phyloP scores from a whole-genome alignment of 2,329 filamentous ascomycete genomes.

The Thelonectria rubi region DNA sequence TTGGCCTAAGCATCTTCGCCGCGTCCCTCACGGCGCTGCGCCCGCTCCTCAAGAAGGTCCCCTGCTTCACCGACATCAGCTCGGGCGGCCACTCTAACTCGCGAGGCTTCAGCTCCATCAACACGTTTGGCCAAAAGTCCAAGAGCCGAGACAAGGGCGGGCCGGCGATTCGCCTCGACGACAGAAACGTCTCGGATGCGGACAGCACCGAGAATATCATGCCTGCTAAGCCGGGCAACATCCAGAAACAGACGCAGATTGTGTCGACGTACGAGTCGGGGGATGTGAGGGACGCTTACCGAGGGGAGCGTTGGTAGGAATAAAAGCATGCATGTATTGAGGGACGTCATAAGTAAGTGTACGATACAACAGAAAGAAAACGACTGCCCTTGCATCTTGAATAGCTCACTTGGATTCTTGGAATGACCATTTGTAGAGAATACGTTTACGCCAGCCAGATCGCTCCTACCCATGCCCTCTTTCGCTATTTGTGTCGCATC shows the following conservation, averaged over 20 bases:
- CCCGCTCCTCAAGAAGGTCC: slow-evolving; percentile 18
- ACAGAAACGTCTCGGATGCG: slow-evolving; percentile 1
- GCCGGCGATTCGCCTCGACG: slow-evolving; percentile 14
- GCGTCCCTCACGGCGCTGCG: slow-evolving; percentile 17
- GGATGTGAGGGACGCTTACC: neutral
- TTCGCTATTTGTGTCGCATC: too few species aligned
- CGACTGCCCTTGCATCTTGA: too few species aligned
- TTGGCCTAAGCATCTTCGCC: slow-evolving; percentile 8
- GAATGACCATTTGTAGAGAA: too few species aligned
- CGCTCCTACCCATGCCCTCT: too few species aligned
- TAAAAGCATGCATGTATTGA: too few species aligned
- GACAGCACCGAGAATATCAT: slow-evolving; percentile 23
- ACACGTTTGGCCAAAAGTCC: neutral
- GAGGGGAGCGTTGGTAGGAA: too few species aligned
- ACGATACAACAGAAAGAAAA: too few species aligned
- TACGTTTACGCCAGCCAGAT: too few species aligned
- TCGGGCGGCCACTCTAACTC: neutral
- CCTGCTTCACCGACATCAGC: slow-evolving; percentile 9
- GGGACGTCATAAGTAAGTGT: too few species aligned
- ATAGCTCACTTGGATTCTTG: too few species aligned
- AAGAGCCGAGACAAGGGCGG: neutral
- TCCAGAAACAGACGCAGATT: slow-evolving; percentile 3
- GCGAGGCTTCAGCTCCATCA: neutral
- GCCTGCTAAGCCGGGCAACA: neutral
- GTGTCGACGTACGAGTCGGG: neutral